Evolutionary conservation across 2,329 filamentous ascomycete genomes (phyloP), one percentile per base, ranked within the genome.

Genomic region (Helicocarpus griseus): DNA sequence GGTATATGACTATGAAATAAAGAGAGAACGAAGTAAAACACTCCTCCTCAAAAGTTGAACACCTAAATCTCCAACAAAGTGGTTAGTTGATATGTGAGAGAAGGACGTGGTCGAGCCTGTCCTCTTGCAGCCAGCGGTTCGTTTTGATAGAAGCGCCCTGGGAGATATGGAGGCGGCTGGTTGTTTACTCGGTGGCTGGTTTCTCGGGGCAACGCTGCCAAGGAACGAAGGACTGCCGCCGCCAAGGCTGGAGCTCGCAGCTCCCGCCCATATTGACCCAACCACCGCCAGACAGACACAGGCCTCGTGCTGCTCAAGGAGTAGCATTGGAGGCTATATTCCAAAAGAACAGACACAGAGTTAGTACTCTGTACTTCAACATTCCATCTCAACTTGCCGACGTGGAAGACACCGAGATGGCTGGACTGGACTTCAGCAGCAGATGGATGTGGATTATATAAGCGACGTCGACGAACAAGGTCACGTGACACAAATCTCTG

Each of bases 171-270:
- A 35, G 29, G 19, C 29, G 5, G 7, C 5, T n/a, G n/a, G 29
- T 38, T 48, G 45, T 48, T 48, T 48, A 48, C 45, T 35, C 35
- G 29, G 5, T 6, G 17, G n/a, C n/a, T 48, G 45, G 45, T 35
- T 48, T 48, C 45, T 48, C 45, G 29, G 45, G 45, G 45, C 45
- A 48, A 48, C 45, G 45, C 29, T 24, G 45, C 45, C 45, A 48
- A 48, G 45, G 14, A 48, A 29, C 45, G 28, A 48, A 48, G 45
- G 14, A 48, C 28, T 26, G 19, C n/a, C 5, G 5, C 28, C 26
- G 14, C n/a, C 22, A 17, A 31, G 4, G 8, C 41, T 19, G 36
- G 19, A 8, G 13, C 13, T 39, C 5, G 5, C 2, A 39, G 2
- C 17, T 22, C n/a, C n/a, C n/a, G n/a, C 33, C n/a, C n/a, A n/a